Percentiles rank a stretch among this genome's conserved stretches.
Evolutionary conservation across 1,139 yeast genomes (phyloP).

Genomic region (Zhuliangozyma blackwelliae): DNA sequence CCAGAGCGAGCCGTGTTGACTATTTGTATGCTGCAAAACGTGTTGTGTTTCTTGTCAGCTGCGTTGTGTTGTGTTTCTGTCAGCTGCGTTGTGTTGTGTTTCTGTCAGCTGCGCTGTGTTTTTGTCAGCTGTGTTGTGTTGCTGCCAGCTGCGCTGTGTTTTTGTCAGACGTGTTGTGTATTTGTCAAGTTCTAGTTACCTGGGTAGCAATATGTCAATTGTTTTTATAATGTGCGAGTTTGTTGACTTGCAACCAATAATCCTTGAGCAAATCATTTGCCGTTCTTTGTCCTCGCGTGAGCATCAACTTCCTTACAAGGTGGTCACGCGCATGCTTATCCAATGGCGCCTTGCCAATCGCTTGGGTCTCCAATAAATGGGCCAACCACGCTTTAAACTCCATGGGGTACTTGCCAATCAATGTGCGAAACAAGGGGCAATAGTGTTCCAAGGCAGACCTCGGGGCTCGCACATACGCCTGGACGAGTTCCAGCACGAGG

Average conservation of each 20-base stretch:
- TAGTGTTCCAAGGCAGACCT: constrained; percentile 61
- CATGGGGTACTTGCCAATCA: constrained; percentile 52
- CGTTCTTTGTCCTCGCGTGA: constrained; percentile 62
- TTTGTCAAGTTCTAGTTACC: background rate
- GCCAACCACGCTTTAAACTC: constrained; percentile 45
- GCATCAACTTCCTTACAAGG: constrained; percentile 51
- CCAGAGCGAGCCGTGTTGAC: background rate
- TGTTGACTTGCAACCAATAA: constrained; percentile 60
- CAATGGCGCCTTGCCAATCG: constrained; percentile 12
- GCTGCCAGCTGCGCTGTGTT: too few species aligned
- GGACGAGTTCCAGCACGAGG: constrained; percentile 28
- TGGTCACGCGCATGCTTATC: constrained; percentile 16
- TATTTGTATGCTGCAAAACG: too few species aligned
- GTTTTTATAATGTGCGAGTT: constrained; percentile 40
- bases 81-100: too few species aligned
- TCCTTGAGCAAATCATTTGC: constrained; percentile 54
- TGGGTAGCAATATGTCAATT: background rate
- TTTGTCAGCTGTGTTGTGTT: too few species aligned
- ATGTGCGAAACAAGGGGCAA: constrained; percentile 49
- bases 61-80: constrained; percentile 1
- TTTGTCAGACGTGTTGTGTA: constrained; percentile 1
- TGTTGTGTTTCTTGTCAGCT: constrained; percentile 1
- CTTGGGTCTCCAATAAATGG: constrained; percentile 17
- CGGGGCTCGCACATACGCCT: constrained; percentile 42
- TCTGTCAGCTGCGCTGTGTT: constrained; percentile 1